Evolutionary conservation across 345 rosid genomes (phyloP).

Genomic region (Stellera chamaejasme): DNA sequence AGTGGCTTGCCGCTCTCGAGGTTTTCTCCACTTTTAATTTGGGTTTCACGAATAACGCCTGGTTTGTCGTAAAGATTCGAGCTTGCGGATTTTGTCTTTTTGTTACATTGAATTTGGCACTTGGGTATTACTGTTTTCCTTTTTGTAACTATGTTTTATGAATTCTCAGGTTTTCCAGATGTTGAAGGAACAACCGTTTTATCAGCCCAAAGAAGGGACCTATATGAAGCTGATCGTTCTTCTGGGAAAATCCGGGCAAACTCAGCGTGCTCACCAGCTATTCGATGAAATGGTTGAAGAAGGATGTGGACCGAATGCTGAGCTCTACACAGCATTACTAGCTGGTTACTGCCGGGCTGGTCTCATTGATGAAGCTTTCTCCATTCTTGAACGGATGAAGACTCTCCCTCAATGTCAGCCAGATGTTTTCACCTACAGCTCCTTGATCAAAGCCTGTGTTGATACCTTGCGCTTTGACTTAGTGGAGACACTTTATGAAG

Average conservation of each 20-base stretch:
- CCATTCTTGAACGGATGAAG: constrained; percentile 56
- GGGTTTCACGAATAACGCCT: neutral
- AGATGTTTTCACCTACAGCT: constrained; percentile 74
- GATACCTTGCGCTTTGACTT: constrained; percentile 55
- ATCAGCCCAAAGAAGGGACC: constrained; percentile 74
- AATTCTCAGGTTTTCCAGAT: constrained; percentile 57
- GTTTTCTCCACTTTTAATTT: constrained; percentile 19
- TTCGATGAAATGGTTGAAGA: constrained; percentile 76
- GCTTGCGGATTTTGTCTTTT: neutral
- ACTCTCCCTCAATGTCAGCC: constrained; percentile 66
- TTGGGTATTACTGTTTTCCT: constrained; percentile 2
- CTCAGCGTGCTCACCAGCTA: constrained; percentile 50
- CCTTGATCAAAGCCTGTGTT: constrained; percentile 62
- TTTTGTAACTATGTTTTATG: neutral
- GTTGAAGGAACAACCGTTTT: constrained; percentile 63
- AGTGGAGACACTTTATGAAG: constrained; percentile 46
- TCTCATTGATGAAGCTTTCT: constrained; percentile 60
- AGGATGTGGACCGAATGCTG: constrained; percentile 61
- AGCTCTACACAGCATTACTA: constrained; percentile 76
- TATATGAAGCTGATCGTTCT: constrained; percentile 77
- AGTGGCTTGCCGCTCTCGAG: constrained; percentile 79
- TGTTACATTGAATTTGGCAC: neutral
- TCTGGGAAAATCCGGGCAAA: constrained; percentile 63
- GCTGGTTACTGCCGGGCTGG: constrained; percentile 62
- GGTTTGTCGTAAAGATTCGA: neutral